Conservation (phyloP, 2,329 filamentous ascomycete genomes). For the Elsinoe arachidis region DNA sequence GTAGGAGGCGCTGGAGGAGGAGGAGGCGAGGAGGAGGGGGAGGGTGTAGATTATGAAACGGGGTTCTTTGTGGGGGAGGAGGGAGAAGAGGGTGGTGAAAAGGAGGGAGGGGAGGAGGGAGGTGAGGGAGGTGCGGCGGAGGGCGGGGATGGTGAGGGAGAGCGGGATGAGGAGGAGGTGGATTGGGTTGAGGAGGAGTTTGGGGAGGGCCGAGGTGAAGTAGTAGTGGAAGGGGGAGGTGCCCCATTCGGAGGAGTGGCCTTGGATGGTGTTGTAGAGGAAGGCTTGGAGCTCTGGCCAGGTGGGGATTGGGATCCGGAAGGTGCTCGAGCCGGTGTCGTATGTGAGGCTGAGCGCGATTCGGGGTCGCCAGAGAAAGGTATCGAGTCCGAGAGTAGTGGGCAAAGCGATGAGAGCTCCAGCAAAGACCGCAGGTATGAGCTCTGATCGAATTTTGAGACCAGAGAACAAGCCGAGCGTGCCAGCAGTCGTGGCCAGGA, state of each 20-base stretch:
- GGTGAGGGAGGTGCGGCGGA: constrained; percentile 37
- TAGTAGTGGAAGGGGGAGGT: constrained; percentile 81
- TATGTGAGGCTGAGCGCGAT: constrained; percentile 1
- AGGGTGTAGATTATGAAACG: constrained; percentile 88
- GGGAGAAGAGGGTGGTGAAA: constrained; percentile 73
- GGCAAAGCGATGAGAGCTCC: constrained; percentile 59
- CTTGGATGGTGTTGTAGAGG: constrained; percentile 80
- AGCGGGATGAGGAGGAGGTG: constrained; percentile 45
- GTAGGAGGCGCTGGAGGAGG: constrained; percentile 64
- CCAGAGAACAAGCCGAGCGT: constrained; percentile 53
- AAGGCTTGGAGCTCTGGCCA: constrained; percentile 92
- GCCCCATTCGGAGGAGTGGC: constrained; percentile 80
- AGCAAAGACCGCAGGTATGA: constrained; percentile 57
- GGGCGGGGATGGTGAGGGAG: constrained; percentile 42
- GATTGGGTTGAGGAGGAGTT: constrained; percentile 72
- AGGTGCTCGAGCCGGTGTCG: not conserved
- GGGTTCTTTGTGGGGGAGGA: constrained; percentile 91
- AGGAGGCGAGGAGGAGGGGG: constrained; percentile 69
- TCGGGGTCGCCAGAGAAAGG: constrained; percentile 74
- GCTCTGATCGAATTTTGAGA: constrained; percentile 45
- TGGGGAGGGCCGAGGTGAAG: constrained; percentile 70
- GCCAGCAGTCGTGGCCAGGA: constrained; percentile 60
- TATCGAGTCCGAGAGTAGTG: constrained; percentile 70
- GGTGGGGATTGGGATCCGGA: constrained; percentile 41
- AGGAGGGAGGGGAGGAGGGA: constrained; percentile 56